Conservation (phyloP, 1,139 yeast genomes). For the Oligophagozyma castellii region DNA sequence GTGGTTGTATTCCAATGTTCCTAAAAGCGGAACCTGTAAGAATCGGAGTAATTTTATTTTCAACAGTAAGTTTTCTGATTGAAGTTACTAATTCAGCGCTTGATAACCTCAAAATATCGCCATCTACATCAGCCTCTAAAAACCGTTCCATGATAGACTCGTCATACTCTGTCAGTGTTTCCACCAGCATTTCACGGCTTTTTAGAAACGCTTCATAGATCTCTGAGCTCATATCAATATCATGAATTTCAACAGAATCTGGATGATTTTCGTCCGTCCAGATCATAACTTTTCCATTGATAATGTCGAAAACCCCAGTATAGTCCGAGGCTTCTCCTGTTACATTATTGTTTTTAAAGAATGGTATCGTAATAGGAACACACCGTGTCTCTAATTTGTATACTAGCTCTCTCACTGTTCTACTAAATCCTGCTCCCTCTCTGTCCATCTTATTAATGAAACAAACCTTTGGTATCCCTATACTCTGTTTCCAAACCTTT, state of each 20-base stretch:
- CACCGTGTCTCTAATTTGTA: conserved; percentile 62
- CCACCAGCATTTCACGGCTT: conserved; percentile 67
- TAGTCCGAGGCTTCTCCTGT: conserved; percentile 34
- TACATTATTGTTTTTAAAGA: conserved; percentile 33
- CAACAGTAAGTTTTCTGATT: conserved; percentile 48
- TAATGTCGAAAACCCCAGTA: conserved; percentile 71
- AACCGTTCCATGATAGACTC: conserved; percentile 66
- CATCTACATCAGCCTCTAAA: conserved; percentile 35
- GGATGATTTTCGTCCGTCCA: conserved; percentile 48
- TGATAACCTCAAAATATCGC: conserved; percentile 49
- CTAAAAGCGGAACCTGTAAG: conserved; percentile 87
- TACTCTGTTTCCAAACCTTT: conserved; percentile 89
- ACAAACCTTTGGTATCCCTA: conserved; percentile 57
- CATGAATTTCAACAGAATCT: conserved; percentile 36
- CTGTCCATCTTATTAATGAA: conserved; percentile 94
- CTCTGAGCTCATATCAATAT: conserved; percentile 28
- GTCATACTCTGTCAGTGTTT: conserved; percentile 70
- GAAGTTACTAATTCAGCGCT: conserved; percentile 38
- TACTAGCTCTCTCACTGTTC: conserved; percentile 81
- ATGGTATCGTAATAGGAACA: conserved; percentile 65
- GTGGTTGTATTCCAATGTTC: conserved; percentile 90
- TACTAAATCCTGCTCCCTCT: conserved; percentile 85
- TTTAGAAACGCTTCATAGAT: conserved; percentile 35
- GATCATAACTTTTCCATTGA: conserved; percentile 47
- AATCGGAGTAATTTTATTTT: conserved; percentile 55